These are phyloP conservation scores for Medicago truncatula DNA, from an alignment of 306 rosid species.

Conservation along the genomic window DNA sequence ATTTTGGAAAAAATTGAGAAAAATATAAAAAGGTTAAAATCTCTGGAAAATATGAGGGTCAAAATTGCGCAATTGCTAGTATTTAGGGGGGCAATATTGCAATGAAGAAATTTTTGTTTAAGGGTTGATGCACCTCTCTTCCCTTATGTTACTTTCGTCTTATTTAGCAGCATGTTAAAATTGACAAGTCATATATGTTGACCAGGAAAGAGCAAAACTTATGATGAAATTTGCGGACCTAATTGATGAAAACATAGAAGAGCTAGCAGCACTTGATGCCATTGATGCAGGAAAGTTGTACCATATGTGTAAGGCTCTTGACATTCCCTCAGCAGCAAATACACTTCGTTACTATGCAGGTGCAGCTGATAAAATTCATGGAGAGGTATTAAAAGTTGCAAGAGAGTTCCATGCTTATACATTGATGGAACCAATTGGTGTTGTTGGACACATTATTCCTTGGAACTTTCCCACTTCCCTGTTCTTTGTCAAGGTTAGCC, in stretches of 20 bases:
- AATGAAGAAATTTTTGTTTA: no score
- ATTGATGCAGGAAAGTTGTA: constrained; percentile 71
- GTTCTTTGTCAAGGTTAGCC: constrained; percentile 61
- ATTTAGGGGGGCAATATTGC: no score
- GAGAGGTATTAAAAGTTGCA: constrained; percentile 64
- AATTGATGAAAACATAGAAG: constrained; percentile 64
- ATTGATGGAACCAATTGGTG: constrained; percentile 74
- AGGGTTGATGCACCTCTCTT: no score
- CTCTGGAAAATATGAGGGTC: no score
- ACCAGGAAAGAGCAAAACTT: constrained; percentile 64
- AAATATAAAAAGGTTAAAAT: no score
- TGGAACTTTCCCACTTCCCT: constrained; percentile 74
- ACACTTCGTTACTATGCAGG: constrained; percentile 78
- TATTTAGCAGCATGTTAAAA: not conserved
- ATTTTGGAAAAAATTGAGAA: no score
- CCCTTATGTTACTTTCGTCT: no score
- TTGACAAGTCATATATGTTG: not conserved
- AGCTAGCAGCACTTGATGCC: constrained; percentile 70
- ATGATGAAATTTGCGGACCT: constrained; percentile 69
- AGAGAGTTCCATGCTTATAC: constrained; percentile 66
- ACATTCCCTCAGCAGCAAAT: constrained; percentile 57
- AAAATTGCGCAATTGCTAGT: no score
- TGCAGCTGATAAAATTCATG: constrained; percentile 89
- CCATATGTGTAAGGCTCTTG: constrained; percentile 45
- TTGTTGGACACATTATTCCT: constrained; percentile 77